phyloP scores from a whole-genome alignment of 1,139 yeast species.

The Debaryomyces psychrophilus region DNA sequence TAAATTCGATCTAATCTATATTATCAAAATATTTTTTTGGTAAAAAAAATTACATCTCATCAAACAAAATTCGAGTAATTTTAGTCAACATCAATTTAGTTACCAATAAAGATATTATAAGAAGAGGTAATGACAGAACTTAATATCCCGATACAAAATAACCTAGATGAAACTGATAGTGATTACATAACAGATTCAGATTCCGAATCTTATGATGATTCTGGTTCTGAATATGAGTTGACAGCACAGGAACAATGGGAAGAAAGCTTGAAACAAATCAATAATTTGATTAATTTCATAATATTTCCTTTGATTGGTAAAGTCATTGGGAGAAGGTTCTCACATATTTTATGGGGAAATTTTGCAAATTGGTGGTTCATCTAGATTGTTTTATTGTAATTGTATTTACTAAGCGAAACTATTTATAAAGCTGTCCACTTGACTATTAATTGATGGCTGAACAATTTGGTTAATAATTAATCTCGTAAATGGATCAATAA shows the following conservation, averaged over 20 bases:
- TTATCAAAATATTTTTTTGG: neutral
- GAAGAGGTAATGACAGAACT: neutral
- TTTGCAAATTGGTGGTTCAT: constrained; percentile 38
- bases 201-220: constrained; percentile 18
- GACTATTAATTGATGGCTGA: constrained; percentile 31
- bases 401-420: constrained; percentile 18
- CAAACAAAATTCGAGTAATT: constrained; percentile 4
- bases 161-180: constrained; percentile 9
- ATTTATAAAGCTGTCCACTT: constrained; percentile 34
- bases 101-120: neutral
- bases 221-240: constrained; percentile 21
- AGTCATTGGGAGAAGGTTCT: constrained; percentile 66
- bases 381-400: constrained; percentile 1
- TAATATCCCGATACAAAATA: neutral
- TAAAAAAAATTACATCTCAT: constrained; percentile 1
- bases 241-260: constrained; percentile 80
- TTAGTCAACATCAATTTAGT: neutral
- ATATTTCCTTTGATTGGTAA: constrained; percentile 73
- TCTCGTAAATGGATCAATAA: constrained; percentile 44
- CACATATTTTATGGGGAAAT: constrained; percentile 43
- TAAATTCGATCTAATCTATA: neutral
- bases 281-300: constrained; percentile 57
- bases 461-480: constrained; percentile 36
- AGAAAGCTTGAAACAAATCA: constrained; percentile 66
- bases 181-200: constrained; percentile 19